These are phyloP conservation scores for Nephelium lappaceum DNA, from an alignment of 345 rosid genomes.

Conservation along the genomic window DNA sequence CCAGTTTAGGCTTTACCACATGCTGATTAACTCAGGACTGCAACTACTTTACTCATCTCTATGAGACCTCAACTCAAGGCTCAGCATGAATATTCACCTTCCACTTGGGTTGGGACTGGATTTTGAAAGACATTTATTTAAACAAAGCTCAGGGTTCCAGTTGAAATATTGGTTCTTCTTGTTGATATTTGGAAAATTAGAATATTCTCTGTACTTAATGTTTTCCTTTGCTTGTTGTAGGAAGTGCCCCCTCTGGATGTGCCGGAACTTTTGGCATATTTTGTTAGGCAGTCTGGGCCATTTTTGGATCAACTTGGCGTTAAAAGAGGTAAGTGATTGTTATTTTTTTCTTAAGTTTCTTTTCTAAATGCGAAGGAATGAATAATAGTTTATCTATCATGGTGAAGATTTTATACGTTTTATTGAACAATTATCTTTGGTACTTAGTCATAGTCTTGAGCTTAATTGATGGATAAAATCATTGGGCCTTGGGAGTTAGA, in stretches of 20 bases:
- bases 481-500: background rate
- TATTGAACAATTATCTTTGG: background rate
- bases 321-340: constrained; percentile 56
- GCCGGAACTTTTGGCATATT: constrained; percentile 83
- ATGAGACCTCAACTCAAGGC: background rate
- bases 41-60: background rate
- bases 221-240: constrained; percentile 35
- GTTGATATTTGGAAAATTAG: background rate
- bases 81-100: background rate
- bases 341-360: background rate
- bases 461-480: constrained; percentile 2
- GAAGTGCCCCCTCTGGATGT: constrained; percentile 87
- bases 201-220: constrained; percentile 15
- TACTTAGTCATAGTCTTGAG: background rate
- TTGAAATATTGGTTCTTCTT: background rate
- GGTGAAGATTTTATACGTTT: background rate
- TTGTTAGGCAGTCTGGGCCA: constrained; percentile 89
- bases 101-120: background rate
- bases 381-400: background rate
- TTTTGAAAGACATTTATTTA: background rate
- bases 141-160: background rate
- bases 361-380: constrained; percentile 9
- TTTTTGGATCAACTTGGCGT: constrained; percentile 93
- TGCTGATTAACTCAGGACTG: background rate
- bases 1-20: background rate